Base-by-base conservation (phyloP, 768 basidiomycete genomes). In the Psilocybe tampanensis region DNA sequence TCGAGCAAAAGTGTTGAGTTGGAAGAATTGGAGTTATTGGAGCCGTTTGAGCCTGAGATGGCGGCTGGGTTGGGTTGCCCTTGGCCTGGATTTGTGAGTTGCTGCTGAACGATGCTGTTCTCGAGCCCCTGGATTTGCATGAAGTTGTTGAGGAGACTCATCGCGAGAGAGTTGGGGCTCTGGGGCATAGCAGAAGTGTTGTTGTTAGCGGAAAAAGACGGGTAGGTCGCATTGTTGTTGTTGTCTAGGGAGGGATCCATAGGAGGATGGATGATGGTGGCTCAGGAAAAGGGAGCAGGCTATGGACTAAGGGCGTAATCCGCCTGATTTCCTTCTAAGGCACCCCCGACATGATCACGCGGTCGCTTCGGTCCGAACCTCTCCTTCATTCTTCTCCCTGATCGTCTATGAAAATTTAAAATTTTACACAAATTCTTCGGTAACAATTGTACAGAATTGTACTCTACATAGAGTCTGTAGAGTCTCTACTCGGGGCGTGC, bases 61-160 rank as follows among this genome's bases (percentile, higher is more conserved):
- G 41, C 19, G 42, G 8, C 19, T 4, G 52, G 18, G 47, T 21
- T 13, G 42, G 24, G 41, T 15, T n/a, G 33, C 26, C 15, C n/a
- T 18, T 29, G 34, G 2, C 23, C 15, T 21, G 54, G 17, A 42
- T 29, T 42, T 22, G 47, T 39, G 48, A 54, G 66, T 57, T 50
- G 63, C 42, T 41, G 66, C 56, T 56, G 59, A 50, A 52, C 67
- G 43, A 67, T 64, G 44, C 58, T 65, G 32, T 61, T 65, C 51
- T 78, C 81, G 24, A 79, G 64, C 41, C 71, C 76, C 56, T 80
- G 82, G 66, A 81, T 72, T 32, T 79, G 75, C 68, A 86, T 80
- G 42, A 86, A 62, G 64, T 80, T 82, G 26, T 76, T 74, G 36
- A 79, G 64, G 49, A 87, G 71, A 64, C 82, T 84, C 71, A 86